Conservation (phyloP, 495 filamentous ascomycete species). For the Symbiotaphrina buchneri region DNA sequence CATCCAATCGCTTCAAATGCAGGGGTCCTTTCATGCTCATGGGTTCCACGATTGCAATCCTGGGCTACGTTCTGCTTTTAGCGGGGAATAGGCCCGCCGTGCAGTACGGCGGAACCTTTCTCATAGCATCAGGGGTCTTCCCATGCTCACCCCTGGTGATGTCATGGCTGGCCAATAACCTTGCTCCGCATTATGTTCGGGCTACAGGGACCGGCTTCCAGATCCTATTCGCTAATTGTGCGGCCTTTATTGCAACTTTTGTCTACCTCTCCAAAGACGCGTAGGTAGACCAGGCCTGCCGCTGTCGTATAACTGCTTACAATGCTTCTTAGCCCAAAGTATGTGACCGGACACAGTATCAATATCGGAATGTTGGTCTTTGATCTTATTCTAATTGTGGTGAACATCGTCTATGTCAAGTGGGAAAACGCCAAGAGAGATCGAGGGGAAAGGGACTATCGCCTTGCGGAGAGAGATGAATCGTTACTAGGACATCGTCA, state of each 20-base stretch:
- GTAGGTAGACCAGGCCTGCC: too few species aligned
- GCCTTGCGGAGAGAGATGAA: too few species aligned
- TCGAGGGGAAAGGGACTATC: constrained; percentile 24
- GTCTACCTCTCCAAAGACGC: constrained; percentile 53
- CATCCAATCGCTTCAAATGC: constrained; percentile 45
- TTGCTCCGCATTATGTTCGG: constrained; percentile 68
- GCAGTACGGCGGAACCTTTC: constrained; percentile 54
- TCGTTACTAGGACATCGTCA: too few species aligned
- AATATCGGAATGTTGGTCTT: constrained; percentile 7
- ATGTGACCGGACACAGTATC: constrained; percentile 45
- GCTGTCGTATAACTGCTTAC: too few species aligned
- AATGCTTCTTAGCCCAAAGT: too few species aligned
- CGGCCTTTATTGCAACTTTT: constrained; percentile 80
- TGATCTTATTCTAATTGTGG: too few species aligned
- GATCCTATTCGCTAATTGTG: constrained; percentile 83
- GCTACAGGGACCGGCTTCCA: constrained; percentile 76
- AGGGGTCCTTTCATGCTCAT: constrained; percentile 51
- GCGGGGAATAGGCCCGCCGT: constrained; percentile 29
- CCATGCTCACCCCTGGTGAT: constrained; percentile 13
- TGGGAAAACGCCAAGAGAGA: constrained; percentile 9
- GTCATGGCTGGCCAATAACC: constrained; percentile 90
- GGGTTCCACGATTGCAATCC: constrained; percentile 38
- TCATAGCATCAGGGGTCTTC: constrained; percentile 36
- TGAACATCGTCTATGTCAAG: too few species aligned
- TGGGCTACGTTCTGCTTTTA: constrained; percentile 52